Conservation (phyloP, 148 eudicot genomes). For the Vaccinium corymbosum region DNA sequence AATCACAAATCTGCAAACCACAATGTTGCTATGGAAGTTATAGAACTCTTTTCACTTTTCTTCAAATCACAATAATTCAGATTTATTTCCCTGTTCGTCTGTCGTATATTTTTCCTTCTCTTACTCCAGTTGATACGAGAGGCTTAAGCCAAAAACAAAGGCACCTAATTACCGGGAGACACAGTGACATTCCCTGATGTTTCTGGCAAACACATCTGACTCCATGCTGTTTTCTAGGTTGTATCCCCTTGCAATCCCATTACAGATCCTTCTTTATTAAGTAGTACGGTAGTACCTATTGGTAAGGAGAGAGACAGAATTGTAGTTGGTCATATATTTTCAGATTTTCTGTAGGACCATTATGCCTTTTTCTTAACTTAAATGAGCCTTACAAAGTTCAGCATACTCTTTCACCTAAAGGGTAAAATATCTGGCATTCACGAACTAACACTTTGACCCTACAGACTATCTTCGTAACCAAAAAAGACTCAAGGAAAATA, state of each 20-base stretch:
- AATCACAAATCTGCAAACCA: not conserved
- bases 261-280: not conserved
- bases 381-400: not conserved
- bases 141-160: not conserved
- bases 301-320: not conserved
- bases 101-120: not conserved
- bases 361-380: not conserved
- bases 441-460: not conserved
- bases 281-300: not conserved
- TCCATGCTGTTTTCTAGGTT: not conserved
- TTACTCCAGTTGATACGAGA: not conserved
- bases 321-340: not conserved
- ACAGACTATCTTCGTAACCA: not conserved
- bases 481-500: not conserved
- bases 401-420: not conserved
- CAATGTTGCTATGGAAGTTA: not conserved
- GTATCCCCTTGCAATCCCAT: not conserved
- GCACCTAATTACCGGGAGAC: not conserved
- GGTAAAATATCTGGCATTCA: not conserved
- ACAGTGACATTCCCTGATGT: not conserved
- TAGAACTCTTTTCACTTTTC: conserved; percentile 8
- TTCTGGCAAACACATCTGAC: not conserved
- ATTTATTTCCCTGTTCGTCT: not conserved
- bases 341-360: not conserved
- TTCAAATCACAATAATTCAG: not conserved